Conservation (phyloP, 1,139 yeast genomes). For the Zygoascus sp. region DNA sequence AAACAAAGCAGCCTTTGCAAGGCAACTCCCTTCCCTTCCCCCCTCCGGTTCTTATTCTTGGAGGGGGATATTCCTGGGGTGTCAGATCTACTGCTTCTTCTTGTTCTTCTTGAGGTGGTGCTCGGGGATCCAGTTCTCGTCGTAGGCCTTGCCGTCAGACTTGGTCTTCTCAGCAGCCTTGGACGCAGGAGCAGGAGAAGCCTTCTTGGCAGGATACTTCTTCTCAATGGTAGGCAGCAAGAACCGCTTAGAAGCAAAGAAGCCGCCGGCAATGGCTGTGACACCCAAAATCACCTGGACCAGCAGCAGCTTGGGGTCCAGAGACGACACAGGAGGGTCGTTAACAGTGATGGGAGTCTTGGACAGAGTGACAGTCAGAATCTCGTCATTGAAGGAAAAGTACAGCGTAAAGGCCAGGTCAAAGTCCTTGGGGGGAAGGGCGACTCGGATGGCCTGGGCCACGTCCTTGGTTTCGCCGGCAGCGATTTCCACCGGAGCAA, state of each 20-base stretch:
- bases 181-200: constrained; percentile 22
- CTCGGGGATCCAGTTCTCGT: constrained; percentile 59
- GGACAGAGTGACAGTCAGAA: constrained; percentile 54
- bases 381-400: constrained; percentile 45
- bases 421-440: constrained; percentile 56
- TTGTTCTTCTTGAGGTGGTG: constrained; percentile 43
- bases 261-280: constrained; percentile 49
- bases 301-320: constrained; percentile 67
- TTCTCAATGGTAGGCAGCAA: constrained; percentile 40
- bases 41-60: too few relatives aligned
- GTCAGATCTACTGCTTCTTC: constrained; percentile 12
- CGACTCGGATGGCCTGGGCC: constrained; percentile 36
- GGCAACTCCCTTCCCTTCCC: too few relatives aligned
- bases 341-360: constrained; percentile 53
- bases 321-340: constrained; percentile 66
- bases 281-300: constrained; percentile 53
- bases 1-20: too few relatives aligned
- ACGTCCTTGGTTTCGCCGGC: constrained; percentile 49
- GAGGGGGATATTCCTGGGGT: too few relatives aligned
- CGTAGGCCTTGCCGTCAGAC: constrained; percentile 35
- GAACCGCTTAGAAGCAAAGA: constrained; percentile 43
- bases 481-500: constrained; percentile 63
- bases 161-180: constrained; percentile 23
- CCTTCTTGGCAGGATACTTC: constrained; percentile 18
- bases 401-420: constrained; percentile 57